phyloP scores from a whole-genome alignment of 331 rosid species.

The Dryas integrifolia region DNA sequence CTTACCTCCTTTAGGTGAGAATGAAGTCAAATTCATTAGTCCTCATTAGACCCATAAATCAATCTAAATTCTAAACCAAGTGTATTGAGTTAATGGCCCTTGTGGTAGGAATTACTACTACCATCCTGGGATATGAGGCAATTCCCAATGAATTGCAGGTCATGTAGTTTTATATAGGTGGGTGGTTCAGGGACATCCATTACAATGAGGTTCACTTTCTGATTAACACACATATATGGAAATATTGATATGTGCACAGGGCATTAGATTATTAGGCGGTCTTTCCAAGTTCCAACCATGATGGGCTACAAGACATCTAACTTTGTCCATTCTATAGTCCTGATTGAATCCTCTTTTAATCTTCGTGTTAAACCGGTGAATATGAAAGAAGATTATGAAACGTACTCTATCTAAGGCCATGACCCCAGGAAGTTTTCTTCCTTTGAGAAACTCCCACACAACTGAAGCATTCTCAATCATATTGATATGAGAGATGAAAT shows the following conservation, averaged over 20 bases:
- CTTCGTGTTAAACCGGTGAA: background rate
- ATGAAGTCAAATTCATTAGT: background rate
- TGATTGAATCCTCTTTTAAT: background rate
- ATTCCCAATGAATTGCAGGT: conserved; percentile 5
- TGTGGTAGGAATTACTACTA: background rate
- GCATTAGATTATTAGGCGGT: background rate
- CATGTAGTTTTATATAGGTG: background rate
- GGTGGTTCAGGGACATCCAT: background rate
- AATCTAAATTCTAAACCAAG: background rate
- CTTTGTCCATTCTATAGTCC: background rate
- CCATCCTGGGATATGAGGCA: background rate
- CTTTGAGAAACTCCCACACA: conserved; percentile 88
- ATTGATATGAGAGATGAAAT: conserved; percentile 38
- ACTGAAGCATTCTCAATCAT: conserved; percentile 69
- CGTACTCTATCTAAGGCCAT: conserved; percentile 74
- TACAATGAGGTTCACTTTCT: background rate
- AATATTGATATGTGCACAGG: background rate
- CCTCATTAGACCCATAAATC: background rate
- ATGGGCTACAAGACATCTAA: background rate
- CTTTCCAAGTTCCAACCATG: conserved; percentile 1
- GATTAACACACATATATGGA: background rate
- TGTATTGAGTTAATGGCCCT: background rate
- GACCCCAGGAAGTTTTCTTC: conserved; percentile 84
- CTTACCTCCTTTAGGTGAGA: conserved; percentile 4
- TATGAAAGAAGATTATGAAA: conserved; percentile 6